These are phyloP conservation scores for Gyromitra esculenta DNA, from an alignment of 2,329 filamentous ascomycete genomes.

Conservation along the genomic window DNA sequence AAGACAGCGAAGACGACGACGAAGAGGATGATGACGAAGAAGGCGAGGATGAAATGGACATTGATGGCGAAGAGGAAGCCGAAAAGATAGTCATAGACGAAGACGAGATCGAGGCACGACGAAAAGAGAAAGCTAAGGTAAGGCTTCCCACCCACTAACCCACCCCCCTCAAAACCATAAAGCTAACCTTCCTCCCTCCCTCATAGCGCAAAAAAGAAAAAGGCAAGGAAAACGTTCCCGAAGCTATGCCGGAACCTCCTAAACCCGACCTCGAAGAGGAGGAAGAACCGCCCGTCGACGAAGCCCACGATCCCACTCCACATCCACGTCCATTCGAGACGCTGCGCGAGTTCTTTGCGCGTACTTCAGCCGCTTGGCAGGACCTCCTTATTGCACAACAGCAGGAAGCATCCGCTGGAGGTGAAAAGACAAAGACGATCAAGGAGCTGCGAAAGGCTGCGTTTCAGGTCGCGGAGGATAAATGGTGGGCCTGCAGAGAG, in stretches of 20 bases:
- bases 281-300: slow-evolving; percentile 62
- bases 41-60: slow-evolving; percentile 65
- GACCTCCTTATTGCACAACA: slow-evolving; percentile 80
- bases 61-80: slow-evolving; percentile 62
- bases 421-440: slow-evolving; percentile 74
- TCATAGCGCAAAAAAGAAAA: slow-evolving; percentile 48
- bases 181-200: neutral
- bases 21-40: slow-evolving; percentile 71
- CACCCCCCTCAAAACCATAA: neutral
- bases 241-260: slow-evolving; percentile 28
- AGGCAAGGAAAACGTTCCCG: slow-evolving; percentile 40
- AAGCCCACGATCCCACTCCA: slow-evolving; percentile 61
- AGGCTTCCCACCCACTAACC: neutral
- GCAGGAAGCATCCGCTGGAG: slow-evolving; percentile 59
- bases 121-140: slow-evolving; percentile 57
- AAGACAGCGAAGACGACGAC: slow-evolving; percentile 69
- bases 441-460: slow-evolving; percentile 94
- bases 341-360: slow-evolving; percentile 87
- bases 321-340: slow-evolving; percentile 78
- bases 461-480: slow-evolving; percentile 90
- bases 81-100: slow-evolving; percentile 61
- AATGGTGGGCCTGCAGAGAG: slow-evolving; percentile 98
- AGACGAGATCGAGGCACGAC: slow-evolving; percentile 64
- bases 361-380: slow-evolving; percentile 91
- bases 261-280: slow-evolving; percentile 42